Conservation (phyloP, 768 basidiomycete species). For the Hebeloma cylindrosporum region DNA sequence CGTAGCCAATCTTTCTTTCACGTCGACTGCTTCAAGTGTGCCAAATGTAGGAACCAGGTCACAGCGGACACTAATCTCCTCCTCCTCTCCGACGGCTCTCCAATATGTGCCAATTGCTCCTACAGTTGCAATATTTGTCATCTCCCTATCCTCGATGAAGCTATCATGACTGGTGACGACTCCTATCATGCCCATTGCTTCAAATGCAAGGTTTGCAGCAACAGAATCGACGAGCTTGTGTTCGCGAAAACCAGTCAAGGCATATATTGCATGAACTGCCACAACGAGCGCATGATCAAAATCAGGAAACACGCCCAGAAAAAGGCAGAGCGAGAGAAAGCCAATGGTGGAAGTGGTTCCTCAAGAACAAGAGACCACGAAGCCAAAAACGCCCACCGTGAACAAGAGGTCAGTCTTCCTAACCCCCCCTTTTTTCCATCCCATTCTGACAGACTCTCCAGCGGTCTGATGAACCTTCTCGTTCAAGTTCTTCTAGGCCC, state of each 20-base stretch:
- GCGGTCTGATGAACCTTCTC: conserved; percentile 14
- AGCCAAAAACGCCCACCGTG: conserved; percentile 36
- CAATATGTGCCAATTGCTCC: conserved; percentile 91
- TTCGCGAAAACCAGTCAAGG: conserved; percentile 98
- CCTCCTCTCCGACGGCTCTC: conserved; percentile 95
- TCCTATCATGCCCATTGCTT: conserved; percentile 99
- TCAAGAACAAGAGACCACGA: conserved; percentile 43
- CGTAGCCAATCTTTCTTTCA: conserved; percentile 90
- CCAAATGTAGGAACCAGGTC: conserved; percentile 90
- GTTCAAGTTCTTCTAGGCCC: conserved; percentile 9
- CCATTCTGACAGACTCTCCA: not conserved
- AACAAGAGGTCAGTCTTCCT: conserved; percentile 41
- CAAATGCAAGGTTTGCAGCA: conserved; percentile 93
- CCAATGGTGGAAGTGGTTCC: conserved; percentile 42
- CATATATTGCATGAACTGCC: conserved; percentile 98
- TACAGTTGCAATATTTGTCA: conserved; percentile 96
- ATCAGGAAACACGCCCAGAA: conserved; percentile 90
- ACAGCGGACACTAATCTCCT: conserved; percentile 97
- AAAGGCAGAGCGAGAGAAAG: conserved; percentile 66
- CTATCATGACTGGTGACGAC: conserved; percentile 99
- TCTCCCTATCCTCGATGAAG: conserved; percentile 94
- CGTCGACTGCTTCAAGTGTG: conserved; percentile 94
- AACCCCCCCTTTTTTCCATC: conserved; percentile 2
- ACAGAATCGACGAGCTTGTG: conserved; percentile 95
- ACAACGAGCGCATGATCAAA: conserved; percentile 94